Evolutionary conservation across 345 rosid genomes (phyloP).

Genomic region (Salix purpurea): DNA sequence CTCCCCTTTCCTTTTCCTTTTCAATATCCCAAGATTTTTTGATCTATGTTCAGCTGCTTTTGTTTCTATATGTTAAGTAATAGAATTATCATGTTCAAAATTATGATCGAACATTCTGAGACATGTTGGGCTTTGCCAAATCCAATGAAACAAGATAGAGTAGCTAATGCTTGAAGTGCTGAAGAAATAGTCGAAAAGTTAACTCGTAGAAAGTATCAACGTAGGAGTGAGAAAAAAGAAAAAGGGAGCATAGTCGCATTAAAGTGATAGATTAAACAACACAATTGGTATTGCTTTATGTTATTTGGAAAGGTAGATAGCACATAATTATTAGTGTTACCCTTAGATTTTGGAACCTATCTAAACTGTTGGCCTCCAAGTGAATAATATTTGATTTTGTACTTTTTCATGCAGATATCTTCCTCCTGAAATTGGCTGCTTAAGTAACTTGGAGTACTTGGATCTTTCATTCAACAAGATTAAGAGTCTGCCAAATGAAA

Average conservation of each 20-base stretch:
- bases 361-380: background rate
- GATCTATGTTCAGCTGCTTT: background rate
- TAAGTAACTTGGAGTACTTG: conserved; percentile 64
- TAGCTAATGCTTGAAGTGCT: background rate
- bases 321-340: background rate
- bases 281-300: background rate
- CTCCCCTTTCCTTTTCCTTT: background rate
- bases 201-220: background rate
- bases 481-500: conserved; percentile 74
- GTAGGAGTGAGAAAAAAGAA: background rate
- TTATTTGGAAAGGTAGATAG: background rate
- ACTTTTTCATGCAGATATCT: conserved; percentile 56
- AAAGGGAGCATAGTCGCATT: background rate
- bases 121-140: background rate
- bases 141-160: background rate
- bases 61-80: background rate
- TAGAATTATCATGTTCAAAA: background rate
- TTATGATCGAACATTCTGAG: background rate
- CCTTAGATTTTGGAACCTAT: background rate
- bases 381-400: background rate
- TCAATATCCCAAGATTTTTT: background rate
- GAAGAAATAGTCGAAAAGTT: background rate
- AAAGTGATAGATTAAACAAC: background rate
- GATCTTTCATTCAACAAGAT: conserved; percentile 94
- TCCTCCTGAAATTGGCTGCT: conserved; percentile 94